phyloP scores from a whole-genome alignment of 495 filamentous ascomycete species.

The Xylaria flabelliformis region DNA sequence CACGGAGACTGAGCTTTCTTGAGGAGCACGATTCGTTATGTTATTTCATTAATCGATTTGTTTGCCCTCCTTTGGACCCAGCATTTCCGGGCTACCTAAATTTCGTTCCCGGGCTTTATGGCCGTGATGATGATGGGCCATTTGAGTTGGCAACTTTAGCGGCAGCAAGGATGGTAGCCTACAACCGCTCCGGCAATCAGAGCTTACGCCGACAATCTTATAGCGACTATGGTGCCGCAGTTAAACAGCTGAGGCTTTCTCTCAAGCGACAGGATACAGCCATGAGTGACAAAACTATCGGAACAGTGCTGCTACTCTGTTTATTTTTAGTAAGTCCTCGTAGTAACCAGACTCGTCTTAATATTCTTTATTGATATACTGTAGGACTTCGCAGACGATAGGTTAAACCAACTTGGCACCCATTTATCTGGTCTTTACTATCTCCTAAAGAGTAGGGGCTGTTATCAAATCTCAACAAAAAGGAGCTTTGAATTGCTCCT shows the following conservation, averaged over 20 bases:
- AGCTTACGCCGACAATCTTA: neutral
- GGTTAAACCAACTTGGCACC: neutral
- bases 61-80: neutral
- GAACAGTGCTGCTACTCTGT: neutral
- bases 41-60: constrained; percentile 9
- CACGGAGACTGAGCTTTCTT: neutral
- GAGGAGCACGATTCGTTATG: neutral
- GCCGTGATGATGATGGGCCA: neutral
- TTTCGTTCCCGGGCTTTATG: neutral
- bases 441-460: neutral
- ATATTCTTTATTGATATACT: neutral
- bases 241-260: neutral
- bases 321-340: neutral
- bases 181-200: neutral
- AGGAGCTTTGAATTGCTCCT: neutral
- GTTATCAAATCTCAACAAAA: neutral
- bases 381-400: neutral
- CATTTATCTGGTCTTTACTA: neutral
- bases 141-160: neutral
- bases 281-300: neutral
- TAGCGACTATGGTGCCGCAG: neutral
- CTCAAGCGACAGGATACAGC: neutral
- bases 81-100: neutral
- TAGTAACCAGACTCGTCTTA: neutral
- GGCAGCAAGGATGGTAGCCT: neutral